Evolutionary conservation across 1,284 basidiomycete species (phyloP), one percentile per base, ranked within the genome.

Genomic region (Microbotryomycetes sp.): DNA sequence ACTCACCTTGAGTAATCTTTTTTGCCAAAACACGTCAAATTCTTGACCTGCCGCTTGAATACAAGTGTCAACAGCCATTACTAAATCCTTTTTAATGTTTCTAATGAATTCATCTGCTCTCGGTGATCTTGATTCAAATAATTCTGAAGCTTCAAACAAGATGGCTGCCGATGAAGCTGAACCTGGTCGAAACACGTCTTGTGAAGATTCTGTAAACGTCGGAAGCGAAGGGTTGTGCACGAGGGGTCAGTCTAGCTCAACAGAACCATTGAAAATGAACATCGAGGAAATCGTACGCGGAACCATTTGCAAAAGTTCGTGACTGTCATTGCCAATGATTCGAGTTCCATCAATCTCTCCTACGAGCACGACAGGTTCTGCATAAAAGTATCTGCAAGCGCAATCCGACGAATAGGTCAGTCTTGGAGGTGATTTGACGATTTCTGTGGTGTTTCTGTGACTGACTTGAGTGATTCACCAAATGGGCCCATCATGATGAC

Each of bases 21-120:
- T 84, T 74, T 98, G 94, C 89, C 90, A 94, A 60, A 82, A 79
- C 0, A 86, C 84, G 59, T 94, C 90, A 85, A 89, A 92, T 76
- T 97, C 93, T 58, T 86, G 82, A 1, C 89, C 90, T 1, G 96
- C 94, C 29, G 94, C 94, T 64, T 93, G 89, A 29, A 97, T 86
- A 70, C 92, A 93, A 49, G 89, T 86, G 72, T 97, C 88, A 6
- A 97, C 92, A 2, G 94, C 94, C 29, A 82, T 80, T 0, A 86
- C 86, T 46, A 98, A 82, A 36, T 94, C 92, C 1, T 86, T 85
- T 15, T 86, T 83, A 60, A 98, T 92, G 67, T 82, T 88, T 2
- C 92, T 85, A 58, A 98, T 89, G 69, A 82, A 89, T 76, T 97
- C 93, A 73, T 97, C 90, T 1, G 93, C 90, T 73, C 91, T 91